Base-by-base conservation (phyloP, 768 basidiomycete genomes). In the Panaeolus papilionaceus region DNA sequence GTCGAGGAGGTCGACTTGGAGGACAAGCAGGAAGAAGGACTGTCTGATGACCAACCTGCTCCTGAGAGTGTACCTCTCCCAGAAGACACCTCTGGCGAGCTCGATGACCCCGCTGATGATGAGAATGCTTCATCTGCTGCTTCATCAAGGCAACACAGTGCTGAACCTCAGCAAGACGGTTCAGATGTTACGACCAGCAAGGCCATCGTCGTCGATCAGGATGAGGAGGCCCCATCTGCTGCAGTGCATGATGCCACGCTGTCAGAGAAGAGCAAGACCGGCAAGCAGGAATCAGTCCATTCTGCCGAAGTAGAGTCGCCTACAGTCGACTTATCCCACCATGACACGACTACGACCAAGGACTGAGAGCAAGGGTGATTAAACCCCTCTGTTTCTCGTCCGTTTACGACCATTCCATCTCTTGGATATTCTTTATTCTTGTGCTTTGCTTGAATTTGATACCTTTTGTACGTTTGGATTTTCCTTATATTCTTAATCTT, bases 1-100 rank as follows among this genome's bases (percentile, higher is more conserved):
- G 92, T 92, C 62, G 82, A 89, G 69, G 84, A 89, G 69, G 91
- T 92, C 62, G 90, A 88, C 64, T 77, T 92, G 62, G 85, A 86
- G 42, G 88, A 83, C 45, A 78, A 77, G 49, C 69, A 71, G 58
- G 71, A 44, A 4, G 88, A 88, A 63, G 81, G 85, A 66, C 81
- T 85, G 67, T 84, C 87, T 64, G 89, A 87, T 63, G 78, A 89
- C 49, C 83, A 82, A n/a, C 84, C 82, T 51, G 65, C 71, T 33
- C 80, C 82, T 3, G 80, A 81, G 71, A 75, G 73, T 54, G 69
- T 83, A 23, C 82, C 80, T 12, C 75, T 83, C 12, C 83, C 82
- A 9, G 78, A 79, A 20, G 83, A 80, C 66, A 74, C 72, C 51
- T 72, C 75, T 4, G 80, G 76, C 20, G 83, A 84, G 67, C 71